phyloP scores from a whole-genome alignment of 192 early-diverging fungal species.

The Entrophospora sp. region DNA sequence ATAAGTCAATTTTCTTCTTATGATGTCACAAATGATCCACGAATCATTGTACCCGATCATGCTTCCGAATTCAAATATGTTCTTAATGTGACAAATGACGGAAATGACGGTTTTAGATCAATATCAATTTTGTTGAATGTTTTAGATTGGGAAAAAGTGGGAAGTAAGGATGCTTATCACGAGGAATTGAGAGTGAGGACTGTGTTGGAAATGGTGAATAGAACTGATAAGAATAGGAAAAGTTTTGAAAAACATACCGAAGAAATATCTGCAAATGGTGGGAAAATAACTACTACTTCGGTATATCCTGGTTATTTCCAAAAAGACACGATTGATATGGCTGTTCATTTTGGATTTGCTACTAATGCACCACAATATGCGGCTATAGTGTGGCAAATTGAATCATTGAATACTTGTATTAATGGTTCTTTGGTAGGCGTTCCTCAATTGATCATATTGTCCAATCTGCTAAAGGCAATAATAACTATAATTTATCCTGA shows the following conservation, averaged over 20 bases:
- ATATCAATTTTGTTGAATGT: neutral
- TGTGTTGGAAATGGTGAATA: neutral
- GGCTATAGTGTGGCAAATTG: neutral
- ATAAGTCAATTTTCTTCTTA: neutral
- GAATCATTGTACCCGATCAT: neutral
- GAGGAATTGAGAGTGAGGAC: neutral
- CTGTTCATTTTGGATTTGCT: neutral
- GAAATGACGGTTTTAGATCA: neutral
- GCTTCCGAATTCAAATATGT: neutral
- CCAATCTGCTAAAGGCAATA: neutral
- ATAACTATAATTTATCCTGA: neutral
- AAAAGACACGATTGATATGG: neutral
- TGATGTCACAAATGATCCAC: neutral
- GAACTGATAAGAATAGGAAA: neutral
- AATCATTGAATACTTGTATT: slow-evolving; percentile 2
- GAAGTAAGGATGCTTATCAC: neutral
- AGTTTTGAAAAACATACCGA: neutral
- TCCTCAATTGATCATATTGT: neutral
- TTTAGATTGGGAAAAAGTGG: neutral
- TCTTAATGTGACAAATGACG: neutral
- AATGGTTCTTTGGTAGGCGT: neutral
- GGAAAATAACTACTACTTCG: neutral
- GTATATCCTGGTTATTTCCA: neutral
- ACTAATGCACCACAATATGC: neutral
- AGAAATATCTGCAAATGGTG: neutral